These are phyloP conservation scores for Amphicarpaea edgeworthii DNA, from an alignment of 306 rosid species.

Conservation along the genomic window DNA sequence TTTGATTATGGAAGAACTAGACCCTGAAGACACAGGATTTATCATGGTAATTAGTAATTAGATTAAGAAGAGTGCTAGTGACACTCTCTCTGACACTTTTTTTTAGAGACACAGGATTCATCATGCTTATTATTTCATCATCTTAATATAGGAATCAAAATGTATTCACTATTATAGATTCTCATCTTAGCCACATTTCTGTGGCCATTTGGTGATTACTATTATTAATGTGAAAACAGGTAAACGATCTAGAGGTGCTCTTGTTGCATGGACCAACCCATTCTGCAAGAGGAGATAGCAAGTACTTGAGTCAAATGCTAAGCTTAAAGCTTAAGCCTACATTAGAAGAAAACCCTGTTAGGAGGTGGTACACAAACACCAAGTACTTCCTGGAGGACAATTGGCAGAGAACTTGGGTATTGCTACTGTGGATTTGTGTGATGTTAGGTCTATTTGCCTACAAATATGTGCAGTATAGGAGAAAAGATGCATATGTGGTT, in stretches of 20 bases:
- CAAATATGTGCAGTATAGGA: conserved; percentile 56
- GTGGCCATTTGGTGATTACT: conserved; percentile 35
- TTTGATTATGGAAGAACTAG: conserved; percentile 78
- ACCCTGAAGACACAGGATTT: conserved; percentile 66
- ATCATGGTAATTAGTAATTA: conserved; percentile 67
- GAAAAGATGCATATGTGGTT: conserved; percentile 53
- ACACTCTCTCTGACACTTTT: too few relatives aligned
- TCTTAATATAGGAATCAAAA: background rate
- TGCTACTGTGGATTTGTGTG: conserved; percentile 60
- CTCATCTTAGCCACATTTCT: conserved; percentile 39
- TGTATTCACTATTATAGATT: background rate
- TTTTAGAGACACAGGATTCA: conserved; percentile 60
- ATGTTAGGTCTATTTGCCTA: conserved; percentile 60
- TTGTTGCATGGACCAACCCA: conserved; percentile 61
- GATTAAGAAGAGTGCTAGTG: too few relatives aligned
- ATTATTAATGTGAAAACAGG: conserved; percentile 47
- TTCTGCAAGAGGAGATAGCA: conserved; percentile 58
- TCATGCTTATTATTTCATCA: conserved; percentile 39
- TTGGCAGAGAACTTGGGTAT: conserved; percentile 69
- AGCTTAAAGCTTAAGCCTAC: conserved; percentile 62
- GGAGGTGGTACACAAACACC: conserved; percentile 45
- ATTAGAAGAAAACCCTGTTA: conserved; percentile 48
- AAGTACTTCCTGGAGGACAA: conserved; percentile 66
- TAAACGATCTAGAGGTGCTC: conserved; percentile 60
- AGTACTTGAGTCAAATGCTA: conserved; percentile 59